A percentile compares a stretch with the other conserved stretches of the same genome.
phyloP scores from a whole-genome alignment of 108 stramenopile genomes.

The Nitzschia putrida region DNA sequence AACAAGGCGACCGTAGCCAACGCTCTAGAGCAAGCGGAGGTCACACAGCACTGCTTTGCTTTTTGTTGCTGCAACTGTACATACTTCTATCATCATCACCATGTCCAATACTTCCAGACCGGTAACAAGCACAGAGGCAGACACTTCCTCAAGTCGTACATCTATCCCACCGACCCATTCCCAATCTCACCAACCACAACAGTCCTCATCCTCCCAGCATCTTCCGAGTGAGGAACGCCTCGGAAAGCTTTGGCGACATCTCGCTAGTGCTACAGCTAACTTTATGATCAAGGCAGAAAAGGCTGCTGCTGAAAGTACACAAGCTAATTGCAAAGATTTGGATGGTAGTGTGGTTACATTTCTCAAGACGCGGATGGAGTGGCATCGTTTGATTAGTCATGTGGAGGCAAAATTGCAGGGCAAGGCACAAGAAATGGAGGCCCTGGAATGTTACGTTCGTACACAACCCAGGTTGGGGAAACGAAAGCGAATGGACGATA shows the following conservation, averaged over 20 bases:
- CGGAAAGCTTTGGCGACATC: slow-evolving; percentile 14
- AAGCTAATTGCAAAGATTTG: slow-evolving; percentile 32
- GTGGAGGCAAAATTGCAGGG: slow-evolving; percentile 53
- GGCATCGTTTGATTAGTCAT: slow-evolving; percentile 30
- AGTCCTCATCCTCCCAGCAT: neutral
- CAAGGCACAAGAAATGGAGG: slow-evolving; percentile 49
- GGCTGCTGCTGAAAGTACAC: slow-evolving; percentile 9
- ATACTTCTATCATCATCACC: too few relatives aligned
- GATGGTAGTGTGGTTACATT: slow-evolving; percentile 38
- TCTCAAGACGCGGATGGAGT: slow-evolving; percentile 39
- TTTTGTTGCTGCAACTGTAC: too few relatives aligned
- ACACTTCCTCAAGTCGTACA: neutral
- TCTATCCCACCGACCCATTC: slow-evolving; percentile 1
- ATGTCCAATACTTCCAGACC: neutral
- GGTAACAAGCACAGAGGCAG: neutral
- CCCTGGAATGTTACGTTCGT: slow-evolving; percentile 41
- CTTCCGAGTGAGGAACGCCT: slow-evolving; percentile 24
- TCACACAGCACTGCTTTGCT: too few relatives aligned
- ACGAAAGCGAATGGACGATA: slow-evolving; percentile 41
- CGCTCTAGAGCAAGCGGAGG: too few relatives aligned
- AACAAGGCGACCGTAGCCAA: too few relatives aligned
- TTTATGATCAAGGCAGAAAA: slow-evolving; percentile 37
- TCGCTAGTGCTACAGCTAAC: neutral
- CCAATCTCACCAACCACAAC: neutral
- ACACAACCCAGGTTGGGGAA: slow-evolving; percentile 39